phyloP scores from a whole-genome alignment of 257 asterid genomes.

The Anisodus tanguticus region DNA sequence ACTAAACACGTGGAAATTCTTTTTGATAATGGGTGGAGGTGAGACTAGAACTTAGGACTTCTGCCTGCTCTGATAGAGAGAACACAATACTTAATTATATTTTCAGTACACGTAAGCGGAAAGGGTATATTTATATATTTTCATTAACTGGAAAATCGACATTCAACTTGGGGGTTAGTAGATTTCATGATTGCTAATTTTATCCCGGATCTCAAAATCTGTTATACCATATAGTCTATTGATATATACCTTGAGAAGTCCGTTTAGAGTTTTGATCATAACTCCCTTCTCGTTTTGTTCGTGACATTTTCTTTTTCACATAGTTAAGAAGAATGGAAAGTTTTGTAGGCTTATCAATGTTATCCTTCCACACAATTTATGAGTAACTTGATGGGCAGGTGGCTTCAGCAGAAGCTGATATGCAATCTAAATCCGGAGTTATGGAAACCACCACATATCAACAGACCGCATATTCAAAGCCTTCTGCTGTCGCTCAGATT shows the following conservation, averaged over 20 bases:
- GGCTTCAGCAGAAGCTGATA: constrained; percentile 51
- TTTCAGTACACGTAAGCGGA: neutral
- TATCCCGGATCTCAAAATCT: neutral
- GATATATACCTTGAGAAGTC: neutral
- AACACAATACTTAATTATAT: neutral
- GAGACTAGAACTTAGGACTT: neutral
- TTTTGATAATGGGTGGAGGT: neutral
- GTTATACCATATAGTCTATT: neutral
- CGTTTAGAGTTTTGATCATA: constrained; percentile 16
- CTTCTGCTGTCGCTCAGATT: constrained; percentile 49
- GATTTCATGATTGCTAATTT: constrained; percentile 3
- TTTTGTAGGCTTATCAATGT: neutral
- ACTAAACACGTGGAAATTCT: neutral
- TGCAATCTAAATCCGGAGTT: constrained; percentile 45
- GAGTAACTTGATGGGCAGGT: constrained; percentile 46
- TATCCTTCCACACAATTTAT: constrained; percentile 2
- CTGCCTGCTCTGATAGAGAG: neutral
- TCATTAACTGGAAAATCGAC: neutral
- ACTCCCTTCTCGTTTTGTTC: constrained; percentile 1
- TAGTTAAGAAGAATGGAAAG: neutral
- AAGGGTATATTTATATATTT: neutral
- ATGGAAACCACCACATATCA: constrained; percentile 48
- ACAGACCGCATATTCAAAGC: constrained; percentile 50
- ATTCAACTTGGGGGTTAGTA: constrained; percentile 14
- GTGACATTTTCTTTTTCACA: constrained; percentile 16